Percentiles rank a stretch among this genome's conserved stretches.
Evolutionary conservation across 2,329 filamentous ascomycete species (phyloP).

Genomic region (Ophiostoma novo-ulmi): DNA sequence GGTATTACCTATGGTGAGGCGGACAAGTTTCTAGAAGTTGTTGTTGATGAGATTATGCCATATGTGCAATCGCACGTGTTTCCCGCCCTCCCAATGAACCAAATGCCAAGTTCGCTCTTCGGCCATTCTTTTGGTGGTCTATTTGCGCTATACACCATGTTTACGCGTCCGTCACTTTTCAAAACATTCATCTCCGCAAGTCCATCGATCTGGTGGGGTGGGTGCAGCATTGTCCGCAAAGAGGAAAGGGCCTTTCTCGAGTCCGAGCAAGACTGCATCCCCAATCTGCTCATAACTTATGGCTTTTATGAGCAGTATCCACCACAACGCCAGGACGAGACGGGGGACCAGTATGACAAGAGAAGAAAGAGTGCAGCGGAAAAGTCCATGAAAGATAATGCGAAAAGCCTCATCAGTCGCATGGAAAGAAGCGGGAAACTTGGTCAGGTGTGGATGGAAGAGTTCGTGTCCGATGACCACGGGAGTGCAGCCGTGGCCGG

Average conservation of each 20-base stretch:
- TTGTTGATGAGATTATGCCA: neutral
- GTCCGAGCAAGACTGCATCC: neutral
- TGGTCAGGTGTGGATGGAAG: neutral
- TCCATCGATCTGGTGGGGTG: neutral
- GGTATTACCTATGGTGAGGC: neutral
- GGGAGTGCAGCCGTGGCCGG: neutral
- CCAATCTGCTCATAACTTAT: neutral
- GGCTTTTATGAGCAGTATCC: neutral
- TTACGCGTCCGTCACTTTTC: neutral
- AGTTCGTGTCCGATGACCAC: neutral
- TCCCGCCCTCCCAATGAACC: neutral
- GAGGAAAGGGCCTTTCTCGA: neutral
- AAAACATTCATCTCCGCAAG: neutral
- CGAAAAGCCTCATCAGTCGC: neutral
- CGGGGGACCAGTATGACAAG: neutral
- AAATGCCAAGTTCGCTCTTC: neutral
- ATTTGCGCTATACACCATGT: conserved; percentile 21
- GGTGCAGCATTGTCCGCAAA: neutral
- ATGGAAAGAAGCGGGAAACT: neutral
- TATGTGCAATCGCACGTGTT: neutral
- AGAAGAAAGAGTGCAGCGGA: neutral
- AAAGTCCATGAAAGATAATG: neutral
- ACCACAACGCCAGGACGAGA: neutral
- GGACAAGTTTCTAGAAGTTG: neutral
- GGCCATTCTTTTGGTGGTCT: neutral